These are phyloP conservation scores for Colletotrichum magnum DNA, from an alignment of 2,329 filamentous ascomycete genomes.

Conservation along the genomic window DNA sequence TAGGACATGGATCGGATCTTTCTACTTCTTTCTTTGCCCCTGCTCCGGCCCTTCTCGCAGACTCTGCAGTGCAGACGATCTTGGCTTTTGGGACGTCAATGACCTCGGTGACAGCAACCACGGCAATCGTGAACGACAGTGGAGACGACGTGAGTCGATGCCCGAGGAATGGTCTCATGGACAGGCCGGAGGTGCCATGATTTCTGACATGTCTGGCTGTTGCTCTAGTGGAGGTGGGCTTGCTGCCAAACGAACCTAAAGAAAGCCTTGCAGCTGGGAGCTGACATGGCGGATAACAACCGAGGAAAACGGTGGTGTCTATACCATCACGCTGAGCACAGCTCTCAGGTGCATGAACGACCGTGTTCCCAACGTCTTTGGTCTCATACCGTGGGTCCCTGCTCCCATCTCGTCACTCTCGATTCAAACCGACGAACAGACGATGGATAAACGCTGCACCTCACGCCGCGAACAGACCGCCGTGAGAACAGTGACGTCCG, in stretches of 20 bases:
- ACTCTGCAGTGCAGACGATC: slow-evolving; percentile 8
- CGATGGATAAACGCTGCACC: slow-evolving; percentile 33
- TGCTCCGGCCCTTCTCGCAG: slow-evolving; percentile 21
- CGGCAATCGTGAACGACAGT: slow-evolving; percentile 12
- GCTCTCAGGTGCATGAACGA: slow-evolving; percentile 29
- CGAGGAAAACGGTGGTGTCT: slow-evolving; percentile 13
- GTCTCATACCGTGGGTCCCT: slow-evolving; percentile 17
- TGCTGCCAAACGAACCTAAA: slow-evolving; percentile 1
- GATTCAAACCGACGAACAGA: slow-evolving; percentile 29
- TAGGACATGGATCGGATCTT: slow-evolving; percentile 30
- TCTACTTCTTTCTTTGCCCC: slow-evolving; percentile 1
- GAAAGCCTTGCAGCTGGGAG: slow-evolving; percentile 3
- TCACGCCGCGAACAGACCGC: slow-evolving; percentile 34
- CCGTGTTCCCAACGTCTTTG: slow-evolving; percentile 10
- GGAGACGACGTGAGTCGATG: slow-evolving; percentile 11
- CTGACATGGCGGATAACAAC: slow-evolving; percentile 4
- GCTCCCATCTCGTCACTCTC: slow-evolving; percentile 11
- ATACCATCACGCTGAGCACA: slow-evolving; percentile 3
- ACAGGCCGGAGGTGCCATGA: background rate
- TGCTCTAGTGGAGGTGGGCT: background rate
- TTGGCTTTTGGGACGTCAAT: slow-evolving; percentile 7
- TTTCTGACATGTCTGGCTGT: background rate
- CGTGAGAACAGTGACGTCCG: slow-evolving; percentile 29
- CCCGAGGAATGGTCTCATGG: background rate
- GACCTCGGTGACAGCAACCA: slow-evolving; percentile 10